Evolutionary conservation across 2,329 filamentous ascomycete genomes (phyloP), one percentile per base, ranked within the genome.

Genomic region (Fusarium sp.): DNA sequence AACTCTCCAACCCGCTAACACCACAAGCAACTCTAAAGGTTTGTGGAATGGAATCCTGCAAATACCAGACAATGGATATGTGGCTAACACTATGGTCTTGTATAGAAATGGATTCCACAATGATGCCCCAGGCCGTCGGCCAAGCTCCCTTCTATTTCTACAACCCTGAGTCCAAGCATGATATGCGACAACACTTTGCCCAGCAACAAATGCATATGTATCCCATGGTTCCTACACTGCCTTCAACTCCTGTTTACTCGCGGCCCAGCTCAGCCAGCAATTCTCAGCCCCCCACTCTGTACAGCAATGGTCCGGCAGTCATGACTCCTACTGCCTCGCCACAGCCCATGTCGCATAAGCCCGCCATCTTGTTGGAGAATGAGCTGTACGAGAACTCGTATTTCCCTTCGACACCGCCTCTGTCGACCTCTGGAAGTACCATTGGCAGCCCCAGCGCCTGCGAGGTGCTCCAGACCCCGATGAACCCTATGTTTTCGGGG

Each of bases 71-170:
- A 49, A 51, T 44, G n/a, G 28, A 36, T 36, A 55, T 55, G 44
- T 71, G 69, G 69, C 76, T 77, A 68, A 75, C 70, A 62, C 52
- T 47, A 64, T 48, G 20, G 49, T 66, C 49, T 60, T 14, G 39
- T 47, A 60, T 75, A 81, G 83, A 84, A 85, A 94, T 94, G 92
- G 92, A 94, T 80, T 83, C 89, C 79, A 87, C 82, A 74, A 85
- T 88, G 85, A 87, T 89, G 85, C 80, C 84, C 79, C 90, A 88
- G 83, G 82, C 88, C 79, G 90, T 93, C 87, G 90, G 88, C 70
- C 92, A 93, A 84, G 90, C 91, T 75, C 87, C 93, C 67, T 97
- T 95, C 87, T 95, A 93, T 89, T 96, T 95, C 88, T 97, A 96
- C 87, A 92, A 90, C 79, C 91, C 93, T 75, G 93, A 96, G 77